Evolutionary conservation across 164 flowering plant genomes (phyloP), one percentile per base, ranked within the genome.

Genomic region (Annona cherimola): DNA sequence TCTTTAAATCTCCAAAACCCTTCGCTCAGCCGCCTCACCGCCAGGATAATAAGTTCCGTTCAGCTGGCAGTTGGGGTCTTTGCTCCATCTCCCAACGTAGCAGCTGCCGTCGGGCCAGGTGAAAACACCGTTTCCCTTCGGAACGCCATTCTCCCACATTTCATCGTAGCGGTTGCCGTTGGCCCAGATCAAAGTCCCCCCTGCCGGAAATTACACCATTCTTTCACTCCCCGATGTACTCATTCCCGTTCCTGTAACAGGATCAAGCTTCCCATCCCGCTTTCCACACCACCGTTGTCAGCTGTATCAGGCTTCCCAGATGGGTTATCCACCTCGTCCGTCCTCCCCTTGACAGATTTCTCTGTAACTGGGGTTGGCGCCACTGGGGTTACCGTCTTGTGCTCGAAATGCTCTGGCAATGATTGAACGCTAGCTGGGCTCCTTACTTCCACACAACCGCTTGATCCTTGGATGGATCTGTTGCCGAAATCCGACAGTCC

Each of bases 21-120:
- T 61, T 96, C 98, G 54, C 91, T 87, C 79, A 96, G 76, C 75
- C 99, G 80, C 79, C 97, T 79, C 70, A 93, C 98, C 1, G 99
- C 97, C 63, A 89, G 63, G 63, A 20, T 61, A 61, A 20, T 16
- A 61, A 26, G 26, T 61, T 2, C 63, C 63, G 19, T 61, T 61
- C 26, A 61, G 63, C 35, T 61, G 63, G 63, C 26, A 61, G 19
- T 61, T 61, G 18, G 63, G 63, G 19, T 61, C 63, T 20, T 61
- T 61, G 18, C 63, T 61, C 63, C 63, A 18, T 5, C 63, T 18
- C 26, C 63, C 63, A 2, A 76, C 81, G 69, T 82, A 84, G 55
- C 73, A 80, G 73, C 84, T 80, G 71, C 85, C 85, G 67, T 84
- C 85, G 1, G 76, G 76, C 81, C 85, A 79, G 9, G 71, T 73